Evolutionary conservation across 129 eudicot species (phyloP), one percentile per base, ranked within the genome.

Genomic region (Centella asiatica): DNA sequence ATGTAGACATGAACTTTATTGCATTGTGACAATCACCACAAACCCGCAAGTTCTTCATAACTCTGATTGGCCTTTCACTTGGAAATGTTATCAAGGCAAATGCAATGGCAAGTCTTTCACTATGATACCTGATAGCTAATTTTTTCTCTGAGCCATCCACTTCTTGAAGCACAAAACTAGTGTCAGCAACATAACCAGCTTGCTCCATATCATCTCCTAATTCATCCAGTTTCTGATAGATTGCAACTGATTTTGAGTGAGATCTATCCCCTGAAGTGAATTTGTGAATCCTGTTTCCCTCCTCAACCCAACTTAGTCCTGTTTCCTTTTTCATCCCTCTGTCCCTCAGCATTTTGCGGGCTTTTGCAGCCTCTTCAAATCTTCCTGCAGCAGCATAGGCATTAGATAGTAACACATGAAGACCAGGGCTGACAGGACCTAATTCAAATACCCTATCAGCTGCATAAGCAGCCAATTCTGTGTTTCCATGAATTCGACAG

Each of bases 281-380:
- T 46, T 80, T 87, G 69, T 92, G 95, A 40, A 92, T 79, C 51
- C 23, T 58, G 72, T 79, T 92, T 60, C 90, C 90, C 73, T 92
- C 95, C 66, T 92, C 98, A 15, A 92, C 90, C 98, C 98, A 92
- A 34, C 98, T 92, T 67, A 92, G 82, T 52, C 98, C 98, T 0
- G 95, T 81, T 74, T 87, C 98, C 78, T 92, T 92, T 72, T 80
- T 92, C 74, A 84, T 70, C 66, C 98, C 96, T 49, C 33, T 76
- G 65, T 90, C 95, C 72, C 87, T 81, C 42, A 90, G 36, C 94
- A 75, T 75, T 73, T 81, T 86, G 15, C 98, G 86, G 22, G 80
- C 85, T 65, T 59, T 82, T 12, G 95, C 94, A 7, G 95, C 95
- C 63, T 90, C 95, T 64, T 83, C 84, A 44, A 70, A 84, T 74